phyloP scores from a whole-genome alignment of 805 yeast species.

The Candida vartiovaarae region DNA sequence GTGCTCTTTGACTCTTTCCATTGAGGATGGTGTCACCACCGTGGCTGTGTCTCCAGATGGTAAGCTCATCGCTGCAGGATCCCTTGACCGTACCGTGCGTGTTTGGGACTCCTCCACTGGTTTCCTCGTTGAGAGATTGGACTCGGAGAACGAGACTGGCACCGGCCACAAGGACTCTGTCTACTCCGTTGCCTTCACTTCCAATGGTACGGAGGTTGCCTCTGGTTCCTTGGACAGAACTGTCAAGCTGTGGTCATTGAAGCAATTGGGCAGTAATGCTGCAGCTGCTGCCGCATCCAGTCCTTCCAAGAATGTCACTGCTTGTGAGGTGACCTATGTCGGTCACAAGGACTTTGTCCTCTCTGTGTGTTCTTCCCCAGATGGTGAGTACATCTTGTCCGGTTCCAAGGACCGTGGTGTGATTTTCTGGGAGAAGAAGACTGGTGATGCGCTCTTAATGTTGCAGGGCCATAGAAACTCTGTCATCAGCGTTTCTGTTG shows the following conservation, averaged over 20 bases:
- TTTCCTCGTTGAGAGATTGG: conserved; percentile 84
- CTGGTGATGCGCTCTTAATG: conserved; percentile 91
- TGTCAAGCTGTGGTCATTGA: conserved; percentile 91
- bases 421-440: conserved; percentile 88
- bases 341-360: conserved; percentile 97
- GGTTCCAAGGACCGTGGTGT: conserved; percentile 98
- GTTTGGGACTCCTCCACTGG: conserved; percentile 97
- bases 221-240: conserved; percentile 95
- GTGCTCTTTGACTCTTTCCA: conserved; percentile 79
- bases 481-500: conserved; percentile 89
- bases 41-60: conserved; percentile 97
- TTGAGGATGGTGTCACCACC: conserved; percentile 97
- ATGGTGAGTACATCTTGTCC: conserved; percentile 81
- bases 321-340: conserved; percentile 86
- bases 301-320: conserved; percentile 36
- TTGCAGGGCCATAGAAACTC: conserved; percentile 95
- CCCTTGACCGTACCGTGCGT: conserved; percentile 89
- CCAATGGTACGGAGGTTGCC: conserved; percentile 85
- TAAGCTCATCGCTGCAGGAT: conserved; percentile 89
- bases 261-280: conserved; percentile 42
- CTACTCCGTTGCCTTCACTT: conserved; percentile 88
- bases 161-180: conserved; percentile 97
- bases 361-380: conserved; percentile 90
- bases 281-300: conserved; percentile 27
- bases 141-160: conserved; percentile 78